Base-by-base conservation (phyloP, 768 basidiomycete species). In the Gloeophyllum trabeum region DNA sequence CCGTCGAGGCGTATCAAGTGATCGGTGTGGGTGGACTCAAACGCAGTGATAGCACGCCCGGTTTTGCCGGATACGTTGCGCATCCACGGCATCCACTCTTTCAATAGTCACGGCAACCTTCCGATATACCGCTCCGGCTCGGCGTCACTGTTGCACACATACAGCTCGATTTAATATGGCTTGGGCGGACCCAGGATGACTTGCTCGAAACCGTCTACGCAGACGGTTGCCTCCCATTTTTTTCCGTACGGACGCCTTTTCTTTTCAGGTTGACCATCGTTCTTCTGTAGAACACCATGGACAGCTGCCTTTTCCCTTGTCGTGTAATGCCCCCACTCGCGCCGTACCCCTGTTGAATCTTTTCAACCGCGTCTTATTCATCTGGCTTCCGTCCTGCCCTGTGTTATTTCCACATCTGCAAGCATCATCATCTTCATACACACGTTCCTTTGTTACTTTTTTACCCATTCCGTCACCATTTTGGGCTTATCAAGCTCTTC, bases 201-300 rank as follows among this genome's bases (percentile, higher is more conserved):
- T 41, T 48, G 39, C 44, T 34, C 42, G 50, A 42, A n/a, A n/a
- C n/a, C n/a, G n/a, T n/a, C n/a, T n/a, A n/a, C n/a, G n/a, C n/a
- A n/a, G 51, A 46, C 48, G 54, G 56, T 62, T 61, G 61, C 61
- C 61, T 70, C 61, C 59, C 51, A 51, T 63, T 61, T 59, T 61
- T 47, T 61, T 61, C 61, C 60, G 66, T 62, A 81, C 79, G 82
- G 82, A 85, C 82, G 82, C 81, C 79, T 62, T 72, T 79, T 74
- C 60, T 66, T 69, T 80, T 75, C 76, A 79, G 51, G 70, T 54
- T 47, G 46, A 43, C 35, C 51, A 48, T 43, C 43, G 43, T 45
- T 42, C 45, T 42, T n/a, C 13, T 39, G 41, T 41, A 24, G 32
- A 48, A 38, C 20, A 41, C 52, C 42, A 26, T 51, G 42, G 37